Conservation (phyloP, 1,139 yeast genomes). For the Pichia cactophila region DNA sequence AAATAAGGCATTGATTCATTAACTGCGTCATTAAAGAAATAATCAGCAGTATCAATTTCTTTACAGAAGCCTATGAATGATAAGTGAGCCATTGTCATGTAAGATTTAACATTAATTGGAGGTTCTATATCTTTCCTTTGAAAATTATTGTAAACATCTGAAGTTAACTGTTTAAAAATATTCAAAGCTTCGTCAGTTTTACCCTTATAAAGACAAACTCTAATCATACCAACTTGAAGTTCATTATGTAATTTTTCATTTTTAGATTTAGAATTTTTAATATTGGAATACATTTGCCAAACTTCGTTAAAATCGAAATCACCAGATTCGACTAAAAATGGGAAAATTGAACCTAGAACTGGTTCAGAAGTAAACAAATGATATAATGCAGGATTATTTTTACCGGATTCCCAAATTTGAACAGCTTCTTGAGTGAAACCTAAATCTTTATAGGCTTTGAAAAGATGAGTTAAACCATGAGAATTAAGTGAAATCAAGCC, state of each 20-base stretch:
- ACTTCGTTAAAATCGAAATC: constrained; percentile 57
- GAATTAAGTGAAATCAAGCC: constrained; percentile 37
- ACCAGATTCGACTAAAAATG: constrained; percentile 56
- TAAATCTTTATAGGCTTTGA: constrained; percentile 51
- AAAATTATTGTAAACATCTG: constrained; percentile 30
- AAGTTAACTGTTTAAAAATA: constrained; percentile 37
- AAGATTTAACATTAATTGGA: constrained; percentile 32
- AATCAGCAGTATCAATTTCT: constrained; percentile 63
- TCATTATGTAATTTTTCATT: constrained; percentile 37
- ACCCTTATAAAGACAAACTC: constrained; percentile 48
- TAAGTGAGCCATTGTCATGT: constrained; percentile 60
- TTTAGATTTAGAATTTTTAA: constrained; percentile 31
- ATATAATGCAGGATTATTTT: constrained; percentile 22
- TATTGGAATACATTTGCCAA: constrained; percentile 37
- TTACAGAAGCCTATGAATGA: constrained; percentile 77
- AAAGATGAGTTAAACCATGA: constrained; percentile 49
- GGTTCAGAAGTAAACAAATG: constrained; percentile 36
- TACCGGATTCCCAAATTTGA: constrained; percentile 44
- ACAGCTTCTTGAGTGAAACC: constrained; percentile 46
- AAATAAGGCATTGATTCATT: constrained; percentile 62
- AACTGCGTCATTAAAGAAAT: constrained; percentile 67
- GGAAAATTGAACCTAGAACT: constrained; percentile 66
- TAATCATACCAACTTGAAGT: constrained; percentile 51
- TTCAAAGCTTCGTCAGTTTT: constrained; percentile 44
- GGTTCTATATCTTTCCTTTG: constrained; percentile 25